phyloP scores from a whole-genome alignment of 352 stramenopile genomes.

The Pythium volutum region DNA sequence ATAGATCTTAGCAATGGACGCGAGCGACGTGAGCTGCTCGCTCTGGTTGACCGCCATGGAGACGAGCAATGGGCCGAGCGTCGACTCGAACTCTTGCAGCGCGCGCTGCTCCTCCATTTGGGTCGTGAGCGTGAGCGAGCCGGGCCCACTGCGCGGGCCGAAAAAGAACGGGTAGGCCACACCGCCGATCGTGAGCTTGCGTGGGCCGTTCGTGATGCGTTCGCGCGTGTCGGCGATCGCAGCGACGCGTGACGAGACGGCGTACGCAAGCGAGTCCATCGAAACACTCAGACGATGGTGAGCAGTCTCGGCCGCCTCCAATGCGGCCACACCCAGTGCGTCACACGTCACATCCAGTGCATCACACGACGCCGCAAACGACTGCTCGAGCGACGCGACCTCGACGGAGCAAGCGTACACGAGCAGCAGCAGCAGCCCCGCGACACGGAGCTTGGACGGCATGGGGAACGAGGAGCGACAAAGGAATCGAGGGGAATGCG shows the following conservation, averaged over 20 bases:
- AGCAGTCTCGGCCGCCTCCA: neutral
- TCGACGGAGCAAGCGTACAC: too few species aligned
- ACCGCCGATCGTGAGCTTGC: constrained; percentile 25
- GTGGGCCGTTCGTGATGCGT: constrained; percentile 33
- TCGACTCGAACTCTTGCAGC: constrained; percentile 19
- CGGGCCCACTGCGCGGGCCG: neutral
- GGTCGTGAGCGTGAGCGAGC: constrained; percentile 30
- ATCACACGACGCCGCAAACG: too few species aligned
- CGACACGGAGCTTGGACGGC: too few species aligned
- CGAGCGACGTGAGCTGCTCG: constrained; percentile 5
- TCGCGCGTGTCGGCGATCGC: constrained; percentile 25
- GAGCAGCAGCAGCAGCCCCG: too few species aligned
- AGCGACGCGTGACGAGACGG: neutral
- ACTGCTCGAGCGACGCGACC: too few species aligned
- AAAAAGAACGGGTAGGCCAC: constrained; percentile 18
- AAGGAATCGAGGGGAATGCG: too few species aligned
- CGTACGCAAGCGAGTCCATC: neutral
- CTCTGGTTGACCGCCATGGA: constrained; percentile 21
- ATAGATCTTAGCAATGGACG: constrained; percentile 5
- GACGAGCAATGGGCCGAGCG: constrained; percentile 5
- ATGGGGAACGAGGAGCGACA: too few species aligned
- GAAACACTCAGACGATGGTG: neutral
- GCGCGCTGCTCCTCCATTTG: constrained; percentile 26
- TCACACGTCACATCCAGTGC: neutral
- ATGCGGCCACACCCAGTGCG: too few species aligned